Evolutionary conservation across 2,329 filamentous ascomycete genomes (phyloP), one percentile per base, ranked within the genome.

Genomic region (Lecanosticta acicola): DNA sequence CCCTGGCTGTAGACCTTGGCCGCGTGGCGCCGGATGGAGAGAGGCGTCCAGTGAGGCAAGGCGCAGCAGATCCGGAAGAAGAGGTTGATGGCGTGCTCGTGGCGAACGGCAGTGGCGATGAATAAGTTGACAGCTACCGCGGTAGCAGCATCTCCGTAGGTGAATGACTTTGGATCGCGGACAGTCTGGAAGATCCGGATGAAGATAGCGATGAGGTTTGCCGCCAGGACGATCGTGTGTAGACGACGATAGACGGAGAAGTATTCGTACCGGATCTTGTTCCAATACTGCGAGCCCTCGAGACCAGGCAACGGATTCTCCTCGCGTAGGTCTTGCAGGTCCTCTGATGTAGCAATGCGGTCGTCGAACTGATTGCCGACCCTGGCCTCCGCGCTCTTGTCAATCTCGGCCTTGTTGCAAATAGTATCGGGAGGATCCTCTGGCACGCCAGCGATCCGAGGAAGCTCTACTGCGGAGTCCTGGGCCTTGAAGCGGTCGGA

Each of bases 1-100:
- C 68, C 69, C 29, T 68, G 60, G 33, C 64, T 63, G 51, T 69
- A 71, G 7, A 70, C 54, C 52, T 70, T 71, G 32, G 67, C 67
- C 3, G 62, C 60, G 17, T 59, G 53, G 5, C 59, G 56, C 2
- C 69, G 65, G 19, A 70, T 53, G 5, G 50, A 36, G 11, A 70
- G 53, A 9, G 69, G 66, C 19, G 58, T 55, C 11, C 55, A 59
- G 10, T 54, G 57, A 9, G 68, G 67, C 3, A 69, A 51, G n/a
- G 42, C 43, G 2, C 49, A 44, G 48, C 62, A 63, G 32, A 64
- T 41, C 5, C 58, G 59, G 49, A 66, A 71, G 26, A 70, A 48
- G 3, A 62, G 10, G 45, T 71, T 71, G 55, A 71, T 61, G 14
- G 65, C 55, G 45, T 69, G 62, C 45, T 70, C 67, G 26, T 70